phyloP scores from a whole-genome alignment of 106 monocot genomes.

The Platanthera zijinensis region DNA sequence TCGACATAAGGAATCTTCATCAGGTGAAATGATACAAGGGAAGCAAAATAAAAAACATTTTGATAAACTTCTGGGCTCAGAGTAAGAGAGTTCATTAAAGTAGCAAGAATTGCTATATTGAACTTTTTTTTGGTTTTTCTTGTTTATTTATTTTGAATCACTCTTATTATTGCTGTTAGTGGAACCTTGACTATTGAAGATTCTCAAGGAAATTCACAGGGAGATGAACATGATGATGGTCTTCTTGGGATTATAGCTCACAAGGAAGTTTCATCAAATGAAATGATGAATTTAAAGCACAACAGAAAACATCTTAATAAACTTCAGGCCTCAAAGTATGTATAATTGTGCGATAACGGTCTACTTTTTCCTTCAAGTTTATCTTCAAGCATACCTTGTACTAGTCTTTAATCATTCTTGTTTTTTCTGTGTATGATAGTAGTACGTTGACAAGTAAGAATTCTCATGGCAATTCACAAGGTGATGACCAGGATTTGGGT shows the following conservation, averaged over 20 bases:
- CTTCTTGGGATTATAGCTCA: background rate
- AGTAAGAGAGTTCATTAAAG: background rate
- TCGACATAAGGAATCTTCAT: background rate
- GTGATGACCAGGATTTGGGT: too few relatives aligned
- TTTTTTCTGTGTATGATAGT: too few relatives aligned
- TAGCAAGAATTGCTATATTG: too few relatives aligned
- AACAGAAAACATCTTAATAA: too few relatives aligned
- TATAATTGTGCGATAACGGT: too few relatives aligned
- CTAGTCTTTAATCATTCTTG: too few relatives aligned
- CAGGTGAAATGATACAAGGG: background rate
- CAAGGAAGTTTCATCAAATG: background rate
- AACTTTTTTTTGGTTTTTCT: background rate
- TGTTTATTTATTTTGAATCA: background rate
- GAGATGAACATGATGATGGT: background rate
- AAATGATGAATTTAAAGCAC: background rate
- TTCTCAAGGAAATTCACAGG: background rate
- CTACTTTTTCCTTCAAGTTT: too few relatives aligned
- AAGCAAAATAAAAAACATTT: background rate
- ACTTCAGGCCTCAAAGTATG: too few relatives aligned
- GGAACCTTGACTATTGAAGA: background rate
- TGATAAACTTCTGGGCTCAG: background rate
- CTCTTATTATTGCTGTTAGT: background rate
- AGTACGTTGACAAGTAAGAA: too few relatives aligned
- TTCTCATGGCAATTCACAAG: too few relatives aligned
- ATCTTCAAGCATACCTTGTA: too few relatives aligned